Base-by-base conservation (phyloP, 2,329 filamentous ascomycete genomes). In the Phialocephala sp. region DNA sequence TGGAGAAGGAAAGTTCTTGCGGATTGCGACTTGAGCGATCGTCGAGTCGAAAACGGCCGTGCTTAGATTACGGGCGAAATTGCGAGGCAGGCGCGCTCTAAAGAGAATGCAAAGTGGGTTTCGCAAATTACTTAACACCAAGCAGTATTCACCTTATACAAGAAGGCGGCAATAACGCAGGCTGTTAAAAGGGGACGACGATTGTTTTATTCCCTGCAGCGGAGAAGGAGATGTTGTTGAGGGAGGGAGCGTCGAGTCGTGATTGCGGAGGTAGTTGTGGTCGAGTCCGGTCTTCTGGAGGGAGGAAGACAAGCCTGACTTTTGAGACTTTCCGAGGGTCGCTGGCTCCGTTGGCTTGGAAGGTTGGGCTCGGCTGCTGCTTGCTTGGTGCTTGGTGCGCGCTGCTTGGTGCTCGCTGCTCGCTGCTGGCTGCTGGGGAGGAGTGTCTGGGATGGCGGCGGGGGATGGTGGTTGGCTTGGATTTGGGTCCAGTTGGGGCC, bases 71-170 rank as follows among this genome's bases (percentile, higher is more conserved):
- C 32, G 52, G 45, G 52, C 43, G 27, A 62, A 41, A 62, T 62
- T 62, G 50, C 60, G 32, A 58, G 60, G 60, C 60, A 63, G 41
- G 22, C 54, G 60, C 47, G 64, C 59, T 55, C 27, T 18, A 62
- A 56, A 62, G 60, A 43, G 59, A 62, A 62, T 54, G 64, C 54
- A 47, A 39, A 32, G 50, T 63, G 60, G 54, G 63, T 65, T 65
- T 62, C 52, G 59, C 15, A 62, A 62, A 54, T 62, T 45, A 27
- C 52, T 58, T 56, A 59, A 54, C 56, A 52, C 59, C 52, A 58
- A 36, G 62, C 62, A 64, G 54, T 58, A 39, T 32, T 14, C n/a
- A 32, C 45, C 24, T 32, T 27, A 27, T 39, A 39, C 27, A 24
- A 37, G 18, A 22, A 20, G 5, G 9, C 35, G 12, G 18, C 52